A percentile compares a stretch with the other conserved stretches of the same genome.
These are phyloP conservation scores for Adiantum capillusveneris DNA, from an alignment of 75 land plant genomes.

Conservation along the genomic window DNA sequence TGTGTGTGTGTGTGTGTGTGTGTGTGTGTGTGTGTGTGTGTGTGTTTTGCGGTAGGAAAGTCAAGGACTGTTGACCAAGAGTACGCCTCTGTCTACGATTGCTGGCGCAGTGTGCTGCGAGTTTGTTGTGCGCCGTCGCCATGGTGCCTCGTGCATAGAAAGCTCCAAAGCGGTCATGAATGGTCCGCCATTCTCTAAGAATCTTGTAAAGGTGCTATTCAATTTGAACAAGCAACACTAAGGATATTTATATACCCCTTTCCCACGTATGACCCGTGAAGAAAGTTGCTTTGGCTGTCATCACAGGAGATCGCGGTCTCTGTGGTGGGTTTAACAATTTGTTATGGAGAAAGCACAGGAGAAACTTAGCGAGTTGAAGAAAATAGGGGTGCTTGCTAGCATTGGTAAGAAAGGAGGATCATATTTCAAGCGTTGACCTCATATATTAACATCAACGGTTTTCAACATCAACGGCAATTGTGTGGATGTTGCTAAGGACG, in stretches of 20 bases:
- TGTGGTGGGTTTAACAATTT: slow-evolving; percentile 46
- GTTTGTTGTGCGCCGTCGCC: too few species aligned
- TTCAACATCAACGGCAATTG: slow-evolving; percentile 23
- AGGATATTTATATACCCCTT: slow-evolving; percentile 9
- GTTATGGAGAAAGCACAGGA: slow-evolving; percentile 51
- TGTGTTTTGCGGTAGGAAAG: too few species aligned
- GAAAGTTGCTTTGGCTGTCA: slow-evolving; percentile 30
- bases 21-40: too few species aligned
- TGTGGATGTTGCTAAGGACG: too few species aligned
- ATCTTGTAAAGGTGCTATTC: slow-evolving; percentile 11
- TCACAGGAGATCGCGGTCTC: slow-evolving; percentile 28
- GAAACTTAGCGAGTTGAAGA: slow-evolving; percentile 27
- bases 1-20: too few species aligned
- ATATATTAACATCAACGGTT: slow-evolving; percentile 46
- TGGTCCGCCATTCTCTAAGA: slow-evolving; percentile 9
- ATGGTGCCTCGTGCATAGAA: slow-evolving; percentile 13
- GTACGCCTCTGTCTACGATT: too few species aligned
- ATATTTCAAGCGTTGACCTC: slow-evolving; percentile 46
- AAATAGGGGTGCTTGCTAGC: slow-evolving; percentile 34
- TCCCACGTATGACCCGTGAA: slow-evolving; percentile 26
- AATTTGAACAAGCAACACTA: slow-evolving; percentile 3
- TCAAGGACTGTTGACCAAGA: too few species aligned
- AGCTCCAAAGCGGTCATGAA: slow-evolving; percentile 11
- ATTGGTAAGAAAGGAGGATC: slow-evolving; percentile 51
- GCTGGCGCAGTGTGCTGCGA: too few species aligned